Base-by-base conservation (phyloP, 106 monocot species). In the Dioscorea zingiberensis region DNA sequence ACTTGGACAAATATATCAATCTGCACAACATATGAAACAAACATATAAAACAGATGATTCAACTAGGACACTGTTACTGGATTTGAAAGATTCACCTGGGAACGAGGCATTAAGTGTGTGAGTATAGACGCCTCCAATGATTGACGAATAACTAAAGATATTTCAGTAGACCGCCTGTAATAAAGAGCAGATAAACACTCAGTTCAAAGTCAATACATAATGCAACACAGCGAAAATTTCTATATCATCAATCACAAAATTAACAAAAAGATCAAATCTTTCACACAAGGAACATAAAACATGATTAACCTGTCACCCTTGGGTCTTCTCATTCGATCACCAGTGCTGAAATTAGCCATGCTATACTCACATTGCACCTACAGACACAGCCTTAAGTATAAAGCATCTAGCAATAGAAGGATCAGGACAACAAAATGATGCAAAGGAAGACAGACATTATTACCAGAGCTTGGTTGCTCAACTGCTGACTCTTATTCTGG, bases 271-370 rank as follows among this genome's bases (percentile, higher is more conserved):
- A 24, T 21, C 9, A 27, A 44, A 32, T 27, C 4, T 24, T 44
- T 38, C n/a, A 44, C 1, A 44, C 18, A 38, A 62, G 5, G 32
- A 15, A 62, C 8, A 44, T 8, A 62, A 62, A 17, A 19, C 7
- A 59, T 55, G 48, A 54, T 9, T 5, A 48, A 97, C 97, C 97
- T 92, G 73, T 92, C 97, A 66, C 97, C 97, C 77, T 92, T 92
- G 21, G 84, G 85, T 69, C 65, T 88, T 77, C 97, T 92, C 19
- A 63, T 65, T 21, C 92, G 88, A 74, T 97, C 92, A 30, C 97
- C 97, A 3, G 91, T 92, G 75, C 97, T 89, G 64, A 97, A 97
- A 70, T 92, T 92, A 55, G 92, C 92, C 92, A 97, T 92, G 69
- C 92, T 86, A 72, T 97, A 97, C 79, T 92, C 97, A 66, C 97